These are phyloP conservation scores for Dryas octopetala DNA, from an alignment of 306 rosid species.

Conservation along the genomic window DNA sequence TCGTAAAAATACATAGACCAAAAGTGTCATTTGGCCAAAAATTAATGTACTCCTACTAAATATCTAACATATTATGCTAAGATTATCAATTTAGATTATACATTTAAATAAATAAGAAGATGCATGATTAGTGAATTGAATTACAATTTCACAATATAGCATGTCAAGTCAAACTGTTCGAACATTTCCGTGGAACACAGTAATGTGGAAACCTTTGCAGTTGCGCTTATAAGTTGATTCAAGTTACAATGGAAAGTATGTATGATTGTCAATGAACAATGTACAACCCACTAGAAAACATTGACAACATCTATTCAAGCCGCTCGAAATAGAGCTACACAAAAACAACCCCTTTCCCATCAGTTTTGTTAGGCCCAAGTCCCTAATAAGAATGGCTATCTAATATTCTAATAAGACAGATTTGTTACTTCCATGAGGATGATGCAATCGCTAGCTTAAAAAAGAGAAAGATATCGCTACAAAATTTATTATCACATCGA, in stretches of 20 bases:
- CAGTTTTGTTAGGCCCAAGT: background rate
- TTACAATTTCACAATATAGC: no score
- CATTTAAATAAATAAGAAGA: no score
- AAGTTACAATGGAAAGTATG: background rate
- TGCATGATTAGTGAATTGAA: no score
- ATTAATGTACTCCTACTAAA: no score
- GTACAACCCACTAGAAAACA: background rate
- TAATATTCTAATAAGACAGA: conserved; percentile 1
- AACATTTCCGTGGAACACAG: background rate
- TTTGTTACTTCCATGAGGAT: conserved; percentile 12
- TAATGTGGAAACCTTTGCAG: background rate
- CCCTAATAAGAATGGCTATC: background rate
- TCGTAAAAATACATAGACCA: no score
- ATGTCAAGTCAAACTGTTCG: background rate
- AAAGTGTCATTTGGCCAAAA: no score
- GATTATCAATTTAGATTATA: no score
- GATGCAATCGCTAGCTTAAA: conserved; percentile 9
- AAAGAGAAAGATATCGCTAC: conserved; percentile 1
- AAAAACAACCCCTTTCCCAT: background rate
- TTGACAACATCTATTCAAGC: background rate
- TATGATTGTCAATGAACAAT: background rate
- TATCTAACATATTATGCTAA: no score
- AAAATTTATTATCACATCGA: conserved; percentile 12
- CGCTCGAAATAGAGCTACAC: background rate
- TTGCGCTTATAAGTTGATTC: background rate